A percentile compares a stretch with the other conserved stretches of the same genome.
These are phyloP conservation scores for Solanum hybrid DNA, from an alignment of 305 asterid species.

Conservation along the genomic window DNA sequence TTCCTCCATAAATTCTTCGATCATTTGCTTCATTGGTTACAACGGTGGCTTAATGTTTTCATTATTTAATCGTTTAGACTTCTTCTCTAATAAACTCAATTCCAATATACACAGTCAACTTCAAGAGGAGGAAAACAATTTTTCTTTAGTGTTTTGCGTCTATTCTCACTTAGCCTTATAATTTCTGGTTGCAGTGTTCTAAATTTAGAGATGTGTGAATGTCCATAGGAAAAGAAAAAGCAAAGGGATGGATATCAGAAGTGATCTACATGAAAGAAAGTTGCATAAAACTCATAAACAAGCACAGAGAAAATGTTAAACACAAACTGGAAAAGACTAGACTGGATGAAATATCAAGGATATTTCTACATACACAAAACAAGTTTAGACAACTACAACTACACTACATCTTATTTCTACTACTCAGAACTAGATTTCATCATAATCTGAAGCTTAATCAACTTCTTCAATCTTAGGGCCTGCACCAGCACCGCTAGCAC, in stretches of 20 bases:
- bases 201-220: too few species aligned
- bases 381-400: background rate
- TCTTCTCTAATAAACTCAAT: too few species aligned
- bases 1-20: too few species aligned
- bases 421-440: background rate
- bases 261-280: background rate
- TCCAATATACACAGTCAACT: background rate
- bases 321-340: background rate
- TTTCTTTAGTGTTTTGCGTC: background rate
- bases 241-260: background rate
- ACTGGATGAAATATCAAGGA: background rate
- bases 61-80: too few species aligned
- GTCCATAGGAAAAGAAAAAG: too few species aligned
- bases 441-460: background rate
- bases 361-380: background rate
- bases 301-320: too few species aligned
- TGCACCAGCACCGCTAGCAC: constrained; percentile 10
- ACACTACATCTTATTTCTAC: background rate
- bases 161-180: background rate
- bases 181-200: background rate
- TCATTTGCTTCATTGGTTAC: too few species aligned
- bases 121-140: background rate
- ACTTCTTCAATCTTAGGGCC: constrained; percentile 31
- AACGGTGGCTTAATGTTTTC: too few species aligned
- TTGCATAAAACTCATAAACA: background rate